A percentile compares a stretch with the other conserved stretches of the same genome.
These are phyloP conservation scores for Botrytis byssoidea DNA, from an alignment of 2,329 filamentous ascomycete genomes.

Conservation along the genomic window DNA sequence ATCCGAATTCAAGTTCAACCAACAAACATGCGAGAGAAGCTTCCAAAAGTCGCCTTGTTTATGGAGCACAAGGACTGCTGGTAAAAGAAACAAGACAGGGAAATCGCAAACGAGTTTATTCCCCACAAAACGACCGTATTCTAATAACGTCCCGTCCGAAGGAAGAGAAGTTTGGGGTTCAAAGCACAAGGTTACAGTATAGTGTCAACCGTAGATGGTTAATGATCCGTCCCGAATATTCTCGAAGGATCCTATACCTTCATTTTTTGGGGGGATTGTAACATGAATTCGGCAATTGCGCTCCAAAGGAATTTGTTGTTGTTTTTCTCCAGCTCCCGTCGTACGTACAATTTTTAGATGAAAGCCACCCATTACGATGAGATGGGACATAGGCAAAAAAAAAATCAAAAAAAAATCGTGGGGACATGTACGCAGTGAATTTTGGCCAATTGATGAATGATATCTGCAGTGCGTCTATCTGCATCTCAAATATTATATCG, in stretches of 20 bases:
- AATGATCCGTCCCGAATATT: constrained; percentile 12
- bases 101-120: neutral
- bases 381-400: neutral
- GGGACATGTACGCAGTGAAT: neutral
- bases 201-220: neutral
- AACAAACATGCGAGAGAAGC: neutral
- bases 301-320: neutral
- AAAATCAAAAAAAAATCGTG: neutral
- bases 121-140: neutral
- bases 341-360: neutral
- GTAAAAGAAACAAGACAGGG: neutral
- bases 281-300: constrained; percentile 1
- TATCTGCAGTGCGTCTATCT: neutral
- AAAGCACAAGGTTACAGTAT: neutral
- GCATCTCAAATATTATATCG: neutral
- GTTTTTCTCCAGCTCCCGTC: neutral
- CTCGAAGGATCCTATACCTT: constrained; percentile 10
- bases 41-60: neutral
- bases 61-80: neutral
- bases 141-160: neutral
- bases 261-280: neutral
- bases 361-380: neutral
- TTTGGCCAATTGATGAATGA: neutral
- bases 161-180: neutral
- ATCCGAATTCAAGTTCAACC: neutral